A percentile compares a stretch with the other conserved stretches of the same genome.
phyloP scores from a whole-genome alignment of 148 eudicot species.

The Simmondsia chinensis region DNA sequence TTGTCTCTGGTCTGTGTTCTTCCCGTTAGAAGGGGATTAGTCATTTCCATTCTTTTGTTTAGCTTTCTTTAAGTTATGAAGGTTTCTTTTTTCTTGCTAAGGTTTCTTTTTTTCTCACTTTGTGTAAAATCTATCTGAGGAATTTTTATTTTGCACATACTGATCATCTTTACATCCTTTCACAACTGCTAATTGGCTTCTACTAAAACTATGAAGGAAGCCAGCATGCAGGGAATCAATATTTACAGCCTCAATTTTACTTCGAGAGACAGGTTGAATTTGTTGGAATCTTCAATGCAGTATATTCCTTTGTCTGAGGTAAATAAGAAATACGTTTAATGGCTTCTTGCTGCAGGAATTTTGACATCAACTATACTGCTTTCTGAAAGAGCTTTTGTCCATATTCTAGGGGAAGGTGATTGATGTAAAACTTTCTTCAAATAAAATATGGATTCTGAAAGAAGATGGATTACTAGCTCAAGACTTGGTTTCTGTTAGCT shows the following conservation, averaged over 20 bases:
- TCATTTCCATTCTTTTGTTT: not conserved
- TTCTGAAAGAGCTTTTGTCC: not conserved
- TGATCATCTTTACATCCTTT: conserved; percentile 5
- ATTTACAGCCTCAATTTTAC: conserved; percentile 29
- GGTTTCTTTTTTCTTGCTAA: not conserved
- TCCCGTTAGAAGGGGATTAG: too few species aligned
- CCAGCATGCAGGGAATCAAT: conserved; percentile 32
- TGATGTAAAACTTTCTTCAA: conserved; percentile 63
- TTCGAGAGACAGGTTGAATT: conserved; percentile 37
- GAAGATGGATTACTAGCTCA: conserved; percentile 64
- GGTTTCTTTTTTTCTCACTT: not conserved
- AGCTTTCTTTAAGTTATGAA: not conserved
- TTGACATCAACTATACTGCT: too few species aligned
- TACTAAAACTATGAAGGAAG: conserved; percentile 38
- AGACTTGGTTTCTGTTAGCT: conserved; percentile 25
- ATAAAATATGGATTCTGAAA: conserved; percentile 70
- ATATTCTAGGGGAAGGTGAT: conserved; percentile 41
- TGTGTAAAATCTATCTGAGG: too few species aligned
- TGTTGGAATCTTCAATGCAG: conserved; percentile 39
- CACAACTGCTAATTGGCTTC: not conserved
- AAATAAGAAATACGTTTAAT: conserved; percentile 8
- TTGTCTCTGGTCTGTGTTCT: too few species aligned
- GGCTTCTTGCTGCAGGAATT: too few species aligned
- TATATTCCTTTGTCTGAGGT: conserved; percentile 58
- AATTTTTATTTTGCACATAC: not conserved